Evolutionary conservation across 139 green algal genomes (phyloP).

Genomic region (Tetradesmus lagerheimii): DNA sequence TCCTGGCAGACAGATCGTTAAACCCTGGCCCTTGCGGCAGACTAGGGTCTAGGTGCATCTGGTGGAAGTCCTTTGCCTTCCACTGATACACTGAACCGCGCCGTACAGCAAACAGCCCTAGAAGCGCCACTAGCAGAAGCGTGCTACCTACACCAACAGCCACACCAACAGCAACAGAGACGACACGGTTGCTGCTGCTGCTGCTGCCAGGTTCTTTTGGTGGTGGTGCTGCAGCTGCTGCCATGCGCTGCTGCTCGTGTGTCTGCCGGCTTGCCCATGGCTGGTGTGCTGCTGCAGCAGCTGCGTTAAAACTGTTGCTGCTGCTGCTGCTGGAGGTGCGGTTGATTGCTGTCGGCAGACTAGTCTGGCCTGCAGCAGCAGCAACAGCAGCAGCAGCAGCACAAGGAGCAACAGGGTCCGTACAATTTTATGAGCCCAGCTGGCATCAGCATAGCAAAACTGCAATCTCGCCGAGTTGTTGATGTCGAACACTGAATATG

Average conservation of each 20-base stretch:
- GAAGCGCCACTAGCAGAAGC: slow-evolving; percentile 6
- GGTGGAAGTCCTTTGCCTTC: background rate
- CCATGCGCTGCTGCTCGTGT: background rate
- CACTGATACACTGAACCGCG: slow-evolving; percentile 30
- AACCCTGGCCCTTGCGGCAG: background rate
- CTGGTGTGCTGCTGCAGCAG: background rate
- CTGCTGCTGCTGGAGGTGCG: slow-evolving; percentile 2
- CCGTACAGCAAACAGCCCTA: slow-evolving; percentile 12
- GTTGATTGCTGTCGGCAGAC: background rate
- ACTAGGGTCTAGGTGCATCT: slow-evolving; percentile 29
- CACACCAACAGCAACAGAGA: slow-evolving; percentile 1
- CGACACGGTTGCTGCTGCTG: slow-evolving; percentile 1
- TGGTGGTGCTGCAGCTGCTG: background rate
- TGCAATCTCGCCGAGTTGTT: too few species aligned
- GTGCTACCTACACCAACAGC: slow-evolving; percentile 1
- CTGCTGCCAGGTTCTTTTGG: background rate
- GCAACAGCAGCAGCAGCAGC: background rate
- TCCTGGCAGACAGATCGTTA: background rate
- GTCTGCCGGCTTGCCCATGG: background rate
- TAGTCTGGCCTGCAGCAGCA: background rate
- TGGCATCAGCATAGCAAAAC: background rate
- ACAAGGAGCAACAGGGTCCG: background rate
- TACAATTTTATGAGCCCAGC: too few species aligned
- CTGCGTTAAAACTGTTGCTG: background rate
- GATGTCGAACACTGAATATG: too few species aligned